A percentile compares a stretch with the other conserved stretches of the same genome.
Evolutionary conservation across 352 stramenopile genomes (phyloP).

Genomic region (Phytophthora agathidicida): DNA sequence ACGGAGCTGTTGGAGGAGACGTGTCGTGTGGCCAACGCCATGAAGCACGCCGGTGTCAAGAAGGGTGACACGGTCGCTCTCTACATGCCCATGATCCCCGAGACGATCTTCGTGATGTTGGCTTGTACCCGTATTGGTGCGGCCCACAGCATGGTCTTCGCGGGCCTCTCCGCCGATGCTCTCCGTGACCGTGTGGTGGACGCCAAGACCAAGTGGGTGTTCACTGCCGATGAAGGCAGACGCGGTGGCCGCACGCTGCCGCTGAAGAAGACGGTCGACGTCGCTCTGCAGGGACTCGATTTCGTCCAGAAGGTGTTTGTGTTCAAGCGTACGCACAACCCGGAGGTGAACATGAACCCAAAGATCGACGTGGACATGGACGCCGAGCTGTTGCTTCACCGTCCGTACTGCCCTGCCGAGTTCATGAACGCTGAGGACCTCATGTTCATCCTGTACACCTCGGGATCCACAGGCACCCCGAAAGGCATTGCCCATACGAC

Average conservation of each 20-base stretch:
- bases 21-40: constrained; percentile 94
- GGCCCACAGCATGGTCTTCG: constrained; percentile 97
- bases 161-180: constrained; percentile 93
- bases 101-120: constrained; percentile 97
- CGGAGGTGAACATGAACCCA: constrained; percentile 73
- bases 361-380: constrained; percentile 94
- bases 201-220: constrained; percentile 84
- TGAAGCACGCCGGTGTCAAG: constrained; percentile 86
- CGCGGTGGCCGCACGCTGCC: constrained; percentile 92
- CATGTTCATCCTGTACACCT: constrained; percentile 98
- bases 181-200: constrained; percentile 95
- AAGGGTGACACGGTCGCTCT: constrained; percentile 96
- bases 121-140: constrained; percentile 97
- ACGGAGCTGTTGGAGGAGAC: constrained; percentile 45
- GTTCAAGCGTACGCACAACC: constrained; percentile 89
- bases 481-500: constrained; percentile 97
- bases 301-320: constrained; percentile 95
- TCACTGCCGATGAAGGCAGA: constrained; percentile 93
- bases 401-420: constrained; percentile 95
- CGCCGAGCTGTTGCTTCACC: constrained; percentile 83
- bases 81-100: constrained; percentile 99
- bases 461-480: constrained; percentile 93
- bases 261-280: constrained; percentile 96
- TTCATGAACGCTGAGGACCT: constrained; percentile 96
- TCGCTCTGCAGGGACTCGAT: constrained; percentile 84